Evolutionary conservation across 768 basidiomycete species (phyloP).

Genomic region (Termitomyces sp.): DNA sequence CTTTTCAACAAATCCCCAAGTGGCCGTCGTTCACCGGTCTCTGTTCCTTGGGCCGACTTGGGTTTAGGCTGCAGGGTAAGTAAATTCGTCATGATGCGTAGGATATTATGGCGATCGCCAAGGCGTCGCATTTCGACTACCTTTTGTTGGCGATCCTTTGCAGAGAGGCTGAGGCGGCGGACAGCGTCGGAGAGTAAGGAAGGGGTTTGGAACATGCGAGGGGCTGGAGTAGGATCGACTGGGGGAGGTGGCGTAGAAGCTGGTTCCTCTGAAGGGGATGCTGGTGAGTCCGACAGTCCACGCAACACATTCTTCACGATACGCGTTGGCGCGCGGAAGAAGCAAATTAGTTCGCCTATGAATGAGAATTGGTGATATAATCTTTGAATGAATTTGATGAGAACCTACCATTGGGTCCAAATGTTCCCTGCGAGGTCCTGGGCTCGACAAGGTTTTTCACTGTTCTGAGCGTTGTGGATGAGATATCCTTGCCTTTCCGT

Average conservation of each 20-base stretch:
- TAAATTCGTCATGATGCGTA: constrained; percentile 78
- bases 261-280: constrained; percentile 24
- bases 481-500: constrained; percentile 45
- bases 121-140: constrained; percentile 36
- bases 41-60: constrained; percentile 33
- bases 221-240: constrained; percentile 18
- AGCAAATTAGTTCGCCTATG: constrained; percentile 81
- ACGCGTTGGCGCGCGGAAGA: constrained; percentile 75
- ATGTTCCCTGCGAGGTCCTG: constrained; percentile 81
- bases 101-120: constrained; percentile 54
- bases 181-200: constrained; percentile 73
- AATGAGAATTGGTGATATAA: neutral
- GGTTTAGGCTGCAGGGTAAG: constrained; percentile 54
- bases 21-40: constrained; percentile 29
- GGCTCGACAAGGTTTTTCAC: constrained; percentile 83
- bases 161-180: constrained; percentile 57
- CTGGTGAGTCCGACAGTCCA: constrained; percentile 45
- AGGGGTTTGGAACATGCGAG: constrained; percentile 56
- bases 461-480: constrained; percentile 52
- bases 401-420: constrained; percentile 78
- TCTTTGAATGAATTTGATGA: neutral
- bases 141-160: constrained; percentile 49
- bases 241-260: constrained; percentile 17
- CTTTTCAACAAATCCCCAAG: constrained; percentile 37
- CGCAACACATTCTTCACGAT: constrained; percentile 59